A percentile compares a stretch with the other conserved stretches of the same genome.
Evolutionary conservation across 2,329 filamentous ascomycete genomes (phyloP).

Genomic region (Sporothrix dimorphospora): DNA sequence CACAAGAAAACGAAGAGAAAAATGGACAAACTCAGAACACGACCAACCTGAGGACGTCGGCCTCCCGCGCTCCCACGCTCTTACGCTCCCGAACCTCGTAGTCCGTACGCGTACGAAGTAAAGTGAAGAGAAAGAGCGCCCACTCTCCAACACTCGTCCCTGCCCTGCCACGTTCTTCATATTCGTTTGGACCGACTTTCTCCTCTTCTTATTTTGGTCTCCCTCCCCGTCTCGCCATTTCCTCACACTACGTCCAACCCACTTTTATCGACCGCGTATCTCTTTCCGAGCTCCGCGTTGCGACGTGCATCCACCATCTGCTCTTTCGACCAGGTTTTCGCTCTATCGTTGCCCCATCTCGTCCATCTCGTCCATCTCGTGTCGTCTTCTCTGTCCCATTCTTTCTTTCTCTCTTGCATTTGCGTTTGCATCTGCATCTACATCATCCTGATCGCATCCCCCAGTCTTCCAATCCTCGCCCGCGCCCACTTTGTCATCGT

Average conservation of each 20-base stretch:
- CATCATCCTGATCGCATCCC: background rate
- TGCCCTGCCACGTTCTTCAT: background rate
- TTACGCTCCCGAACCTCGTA: background rate
- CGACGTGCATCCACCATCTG: slow-evolving; percentile 3
- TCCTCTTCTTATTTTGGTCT: too few relatives aligned
- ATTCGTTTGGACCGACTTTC: background rate
- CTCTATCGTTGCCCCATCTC: too few relatives aligned
- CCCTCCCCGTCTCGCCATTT: background rate
- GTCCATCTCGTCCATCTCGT: background rate
- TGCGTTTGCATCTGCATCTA: background rate
- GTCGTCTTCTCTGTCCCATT: background rate
- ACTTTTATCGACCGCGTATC: slow-evolving; percentile 5
- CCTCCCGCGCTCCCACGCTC: background rate
- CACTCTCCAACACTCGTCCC: background rate
- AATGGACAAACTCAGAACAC: background rate
- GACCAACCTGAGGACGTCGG: too few relatives aligned
- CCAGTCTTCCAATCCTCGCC: background rate
- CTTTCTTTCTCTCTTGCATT: background rate
- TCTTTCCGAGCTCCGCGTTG: slow-evolving; percentile 7
- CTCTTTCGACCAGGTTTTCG: background rate
- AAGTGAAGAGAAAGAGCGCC: background rate
- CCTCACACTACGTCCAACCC: background rate
- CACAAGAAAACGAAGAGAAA: slow-evolving; percentile 6
- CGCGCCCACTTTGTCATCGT: background rate
- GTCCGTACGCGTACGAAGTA: background rate